These are phyloP conservation scores for Colletotrichum siamense DNA, from an alignment of 2,329 filamentous ascomycete genomes.

Conservation along the genomic window DNA sequence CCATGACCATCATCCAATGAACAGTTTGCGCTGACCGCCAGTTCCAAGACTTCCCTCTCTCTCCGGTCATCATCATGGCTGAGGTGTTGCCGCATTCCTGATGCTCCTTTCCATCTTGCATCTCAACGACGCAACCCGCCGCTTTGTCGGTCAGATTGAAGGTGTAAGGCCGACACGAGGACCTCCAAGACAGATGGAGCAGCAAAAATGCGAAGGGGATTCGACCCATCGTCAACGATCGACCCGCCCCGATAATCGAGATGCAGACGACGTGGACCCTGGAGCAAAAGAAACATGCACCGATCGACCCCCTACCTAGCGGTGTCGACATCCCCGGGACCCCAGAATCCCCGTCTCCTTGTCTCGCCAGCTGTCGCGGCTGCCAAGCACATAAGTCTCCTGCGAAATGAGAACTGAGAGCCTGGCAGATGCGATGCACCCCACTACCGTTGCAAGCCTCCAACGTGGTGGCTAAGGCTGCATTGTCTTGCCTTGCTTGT, in stretches of 20 bases:
- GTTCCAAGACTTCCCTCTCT: background rate
- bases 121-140: background rate
- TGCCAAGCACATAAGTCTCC: background rate
- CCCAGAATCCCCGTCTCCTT: background rate
- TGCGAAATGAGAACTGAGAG: background rate
- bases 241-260: slow-evolving; percentile 2
- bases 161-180: background rate
- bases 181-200: background rate
- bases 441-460: background rate
- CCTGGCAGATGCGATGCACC: background rate
- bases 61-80: background rate
- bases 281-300: background rate
- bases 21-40: background rate
- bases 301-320: background rate
- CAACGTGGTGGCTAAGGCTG: background rate
- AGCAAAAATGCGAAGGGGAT: background rate
- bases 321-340: background rate
- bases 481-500: background rate
- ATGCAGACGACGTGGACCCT: background rate
- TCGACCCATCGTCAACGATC: background rate
- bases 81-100: background rate
- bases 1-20: background rate
- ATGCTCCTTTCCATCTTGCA: background rate
- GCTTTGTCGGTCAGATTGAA: slow-evolving; percentile 1
- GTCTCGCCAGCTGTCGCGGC: background rate